Percentiles rank a stretch among this genome's conserved stretches.
Evolutionary conservation across 179 eudicot genomes (phyloP).

Genomic region (Patellifolia procumbens): DNA sequence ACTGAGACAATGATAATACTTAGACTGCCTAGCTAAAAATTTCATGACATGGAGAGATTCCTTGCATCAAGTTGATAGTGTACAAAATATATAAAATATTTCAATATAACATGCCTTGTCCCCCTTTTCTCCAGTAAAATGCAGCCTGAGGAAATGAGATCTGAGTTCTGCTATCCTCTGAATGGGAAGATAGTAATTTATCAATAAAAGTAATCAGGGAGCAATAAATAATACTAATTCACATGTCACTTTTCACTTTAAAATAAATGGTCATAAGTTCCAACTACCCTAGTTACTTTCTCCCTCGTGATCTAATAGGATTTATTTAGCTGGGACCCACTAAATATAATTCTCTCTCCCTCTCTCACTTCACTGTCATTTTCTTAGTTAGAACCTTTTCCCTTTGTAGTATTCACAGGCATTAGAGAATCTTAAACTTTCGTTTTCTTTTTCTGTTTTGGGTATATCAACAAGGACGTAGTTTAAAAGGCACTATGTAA

Average conservation of each 20-base stretch:
- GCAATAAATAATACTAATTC: background rate
- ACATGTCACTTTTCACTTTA: background rate
- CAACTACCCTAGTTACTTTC: background rate
- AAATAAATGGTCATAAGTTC: no score
- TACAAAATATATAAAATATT: no score
- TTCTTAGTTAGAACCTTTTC: constrained; percentile 13
- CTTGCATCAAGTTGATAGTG: no score
- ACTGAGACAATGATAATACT: no score
- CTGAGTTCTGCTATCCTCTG: no score
- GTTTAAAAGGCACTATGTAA: no score
- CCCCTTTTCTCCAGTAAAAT: no score
- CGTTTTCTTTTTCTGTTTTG: background rate
- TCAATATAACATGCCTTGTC: no score
- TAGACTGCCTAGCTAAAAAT: no score
- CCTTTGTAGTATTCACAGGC: constrained; percentile 13
- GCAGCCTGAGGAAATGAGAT: no score
- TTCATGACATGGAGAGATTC: no score
- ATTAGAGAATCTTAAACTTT: constrained; percentile 23
- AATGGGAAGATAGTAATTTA: no score
- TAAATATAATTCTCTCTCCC: background rate
- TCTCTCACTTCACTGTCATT: constrained; percentile 12
- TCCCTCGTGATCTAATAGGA: constrained; percentile 4
- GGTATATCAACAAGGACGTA: background rate
- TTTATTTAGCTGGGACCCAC: background rate
- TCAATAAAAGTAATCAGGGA: background rate